Conservation (phyloP, 495 filamentous ascomycete genomes). For the Penicillium maclennaniae region DNA sequence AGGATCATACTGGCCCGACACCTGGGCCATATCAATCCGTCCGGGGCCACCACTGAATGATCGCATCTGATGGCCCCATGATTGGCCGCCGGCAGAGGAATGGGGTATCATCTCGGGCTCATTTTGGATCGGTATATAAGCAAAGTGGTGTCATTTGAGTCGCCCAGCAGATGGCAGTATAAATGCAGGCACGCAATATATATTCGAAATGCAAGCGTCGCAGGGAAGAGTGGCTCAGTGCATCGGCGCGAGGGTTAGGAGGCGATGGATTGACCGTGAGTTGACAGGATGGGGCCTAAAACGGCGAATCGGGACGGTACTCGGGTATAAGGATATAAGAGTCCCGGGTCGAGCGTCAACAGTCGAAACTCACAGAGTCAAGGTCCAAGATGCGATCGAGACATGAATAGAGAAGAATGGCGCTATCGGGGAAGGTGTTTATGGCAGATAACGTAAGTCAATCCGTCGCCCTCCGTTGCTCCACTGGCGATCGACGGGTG, state of each 20-base stretch:
- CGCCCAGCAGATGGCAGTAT: background rate
- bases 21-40: slow-evolving; percentile 28
- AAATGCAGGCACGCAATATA: background rate
- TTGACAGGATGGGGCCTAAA: background rate
- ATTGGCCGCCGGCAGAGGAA: slow-evolving; percentile 44
- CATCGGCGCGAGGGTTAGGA: background rate
- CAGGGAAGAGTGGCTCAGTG: background rate
- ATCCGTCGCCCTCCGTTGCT: slow-evolving; percentile 11
- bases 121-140: slow-evolving; percentile 33
- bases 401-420: background rate
- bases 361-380: background rate
- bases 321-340: background rate
- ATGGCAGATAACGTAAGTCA: slow-evolving; percentile 21
- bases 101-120: slow-evolving; percentile 47
- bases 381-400: background rate
- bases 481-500: background rate
- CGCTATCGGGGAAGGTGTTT: slow-evolving; percentile 15
- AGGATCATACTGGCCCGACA: slow-evolving; percentile 25
- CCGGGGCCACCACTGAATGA: slow-evolving; percentile 35
- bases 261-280: background rate
- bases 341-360: background rate
- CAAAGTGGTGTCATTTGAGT: slow-evolving; percentile 12
- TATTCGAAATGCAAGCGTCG: background rate
- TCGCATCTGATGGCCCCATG: slow-evolving; percentile 39
- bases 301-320: background rate